Conservation (phyloP, 768 basidiomycete genomes). For the Macrolepiota albuminosa region DNA sequence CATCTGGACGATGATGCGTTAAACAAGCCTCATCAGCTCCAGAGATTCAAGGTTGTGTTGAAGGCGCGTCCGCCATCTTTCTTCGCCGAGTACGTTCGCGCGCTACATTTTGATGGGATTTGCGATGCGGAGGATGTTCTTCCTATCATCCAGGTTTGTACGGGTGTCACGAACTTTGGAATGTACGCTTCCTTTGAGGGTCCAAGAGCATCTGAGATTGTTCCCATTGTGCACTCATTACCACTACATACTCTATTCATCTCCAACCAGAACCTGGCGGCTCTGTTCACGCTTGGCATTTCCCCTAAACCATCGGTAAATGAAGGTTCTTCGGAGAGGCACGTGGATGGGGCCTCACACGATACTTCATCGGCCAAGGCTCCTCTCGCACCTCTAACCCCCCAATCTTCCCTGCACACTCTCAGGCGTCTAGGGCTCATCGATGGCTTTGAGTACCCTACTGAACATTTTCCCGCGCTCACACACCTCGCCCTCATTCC, state of each 20-base stretch:
- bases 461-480: constrained; percentile 10
- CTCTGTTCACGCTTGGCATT: neutral
- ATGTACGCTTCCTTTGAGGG: constrained; percentile 8
- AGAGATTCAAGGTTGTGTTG: constrained; percentile 3
- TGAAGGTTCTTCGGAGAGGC: neutral
- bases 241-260: constrained; percentile 10
- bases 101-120: constrained; percentile 7
- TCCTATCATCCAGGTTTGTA: constrained; percentile 8
- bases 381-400: neutral
- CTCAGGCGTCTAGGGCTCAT: constrained; percentile 8
- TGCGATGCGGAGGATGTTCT: neutral
- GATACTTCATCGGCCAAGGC: neutral
- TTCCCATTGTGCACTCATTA: constrained; percentile 1
- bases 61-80: constrained; percentile 12
- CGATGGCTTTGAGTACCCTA: constrained; percentile 8
- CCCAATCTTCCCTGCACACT: constrained; percentile 4
- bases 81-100: constrained; percentile 12
- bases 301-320: neutral
- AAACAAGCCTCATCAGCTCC: constrained; percentile 3
- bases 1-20: neutral
- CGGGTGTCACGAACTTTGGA: constrained; percentile 14
- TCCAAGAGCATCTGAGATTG: constrained; percentile 2
- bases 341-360: no score
- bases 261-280: constrained; percentile 3
- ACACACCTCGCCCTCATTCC: constrained; percentile 12